Evolutionary conservation across 768 basidiomycete species (phyloP), one percentile per base, ranked within the genome.

Genomic region (Porphyrellus cyaneotinctus): DNA sequence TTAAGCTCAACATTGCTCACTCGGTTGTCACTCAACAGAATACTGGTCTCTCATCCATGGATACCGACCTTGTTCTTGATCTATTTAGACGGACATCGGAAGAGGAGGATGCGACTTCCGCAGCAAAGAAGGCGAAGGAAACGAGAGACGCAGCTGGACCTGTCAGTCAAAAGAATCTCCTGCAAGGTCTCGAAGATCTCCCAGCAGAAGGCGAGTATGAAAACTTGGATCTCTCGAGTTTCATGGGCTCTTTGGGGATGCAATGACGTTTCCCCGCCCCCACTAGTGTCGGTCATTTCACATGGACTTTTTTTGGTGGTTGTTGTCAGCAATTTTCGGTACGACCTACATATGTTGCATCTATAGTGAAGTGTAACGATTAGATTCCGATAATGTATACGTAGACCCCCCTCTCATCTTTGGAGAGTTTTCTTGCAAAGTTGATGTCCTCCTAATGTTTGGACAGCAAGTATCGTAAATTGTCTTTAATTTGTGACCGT

Each of bases 1-100:
- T 99, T 81, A 99, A 99, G 70, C 79, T 98, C 62, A 98, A 98
- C 62, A 95, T 99, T 61, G 97, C 97, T 28, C 87, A 91, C 59
- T 93, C 97, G 9, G 85, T 99, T 53, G 91, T 99, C 45, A 97
- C 92, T 1, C 95, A 99, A 67, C 95, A 99, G 68, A 99, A 99
- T 66, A 81, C 95, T 1, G 94, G 92, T 20, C 72, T 99, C 43
- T 76, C 85, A 1, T 92, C 92, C 2, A 98, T 99, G 95, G 95
- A 95, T 63, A 98, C 97, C 0, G 94, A 97, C 65, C 84, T 94
- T 49, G 95, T 99, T 22, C 75, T 99, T 23, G 97, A 98, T 69
- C 78, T 99, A 33, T 98, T 99, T 79, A 78, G 74, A 59, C 84
- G 83, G 30, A 91, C 91, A 12, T 82, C 83, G 11, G 72, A 77